Evolutionary conservation across 2,329 filamentous ascomycete genomes (phyloP), one percentile per base, ranked within the genome.

Genomic region (Pseudogymnoascus sp.): DNA sequence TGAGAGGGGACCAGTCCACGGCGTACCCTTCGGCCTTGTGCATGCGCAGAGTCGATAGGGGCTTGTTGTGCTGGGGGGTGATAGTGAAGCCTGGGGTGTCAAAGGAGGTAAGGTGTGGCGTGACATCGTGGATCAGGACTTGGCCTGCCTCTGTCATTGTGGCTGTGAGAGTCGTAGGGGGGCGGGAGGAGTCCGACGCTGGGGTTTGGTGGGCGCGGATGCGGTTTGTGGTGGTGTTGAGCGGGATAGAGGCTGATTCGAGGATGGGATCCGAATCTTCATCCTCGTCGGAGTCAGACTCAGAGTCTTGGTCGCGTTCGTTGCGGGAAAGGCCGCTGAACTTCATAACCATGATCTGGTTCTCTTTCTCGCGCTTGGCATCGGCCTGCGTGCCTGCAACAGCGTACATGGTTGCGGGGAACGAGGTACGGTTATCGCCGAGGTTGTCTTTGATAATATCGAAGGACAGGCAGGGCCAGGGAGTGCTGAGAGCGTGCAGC

Each of bases 381-480:
- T 93, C 93, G 40, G 95, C 95, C 79, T 99, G 95, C 11, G 95
- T 99, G 65, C 95, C 95, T 16, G 92, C 88, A 34, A 97, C 93
- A 9, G 93, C 89, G 78, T 97, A 99, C 78, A 97, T 88, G 64
- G 93, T 97, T 60, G 92, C 91, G 25, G 95, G 95, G 77, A 96
- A 99, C n/a, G 88, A 87, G 75, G 88, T 96, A 72, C 95, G 88
- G 76, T 91, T 87, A 73, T 96, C 89, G 68, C 95, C 95, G 16
- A 99, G 84, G 61, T 82, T 82, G 77, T 99, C 95, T 70, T 84
- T 88, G 66, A 99, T 77, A 65, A 99, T 88, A 74, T 97, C 95
- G 77, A 97, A 96, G 1, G 93, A 97, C 14, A 99, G 84, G 75
- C 95, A 99, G 2, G 95, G 95, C 95, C 95, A 99, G 1, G 92